Evolutionary conservation across 805 yeast species (phyloP).

Genomic region (Yamadazyma endophytica): DNA sequence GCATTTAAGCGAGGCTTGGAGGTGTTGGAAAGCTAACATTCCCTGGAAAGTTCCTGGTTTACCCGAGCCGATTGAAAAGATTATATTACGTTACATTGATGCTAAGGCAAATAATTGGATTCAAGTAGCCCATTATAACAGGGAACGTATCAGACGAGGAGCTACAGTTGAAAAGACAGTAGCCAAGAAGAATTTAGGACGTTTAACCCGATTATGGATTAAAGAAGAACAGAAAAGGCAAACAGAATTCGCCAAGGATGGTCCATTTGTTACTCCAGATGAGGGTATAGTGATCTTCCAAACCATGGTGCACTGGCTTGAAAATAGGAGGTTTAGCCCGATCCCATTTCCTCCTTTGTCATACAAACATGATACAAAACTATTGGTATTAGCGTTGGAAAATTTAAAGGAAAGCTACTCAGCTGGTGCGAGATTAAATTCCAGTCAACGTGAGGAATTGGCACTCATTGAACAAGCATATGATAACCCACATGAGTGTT

Average conservation of each 20-base stretch:
- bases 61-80: slow-evolving; percentile 84
- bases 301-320: slow-evolving; percentile 90
- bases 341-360: slow-evolving; percentile 92
- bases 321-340: slow-evolving; percentile 74
- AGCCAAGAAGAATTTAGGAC: slow-evolving; percentile 87
- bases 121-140: slow-evolving; percentile 84
- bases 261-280: slow-evolving; percentile 80
- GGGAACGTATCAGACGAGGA: slow-evolving; percentile 87
- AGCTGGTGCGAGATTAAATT: slow-evolving; percentile 68
- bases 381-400: slow-evolving; percentile 85
- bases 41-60: slow-evolving; percentile 98
- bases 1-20: slow-evolving; percentile 97
- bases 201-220: slow-evolving; percentile 88
- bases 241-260: slow-evolving; percentile 69
- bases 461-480: slow-evolving; percentile 94
- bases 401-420: slow-evolving; percentile 73
- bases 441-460: slow-evolving; percentile 86
- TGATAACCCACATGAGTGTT: slow-evolving; percentile 92
- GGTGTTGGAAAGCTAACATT: slow-evolving; percentile 98
- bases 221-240: slow-evolving; percentile 91
- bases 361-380: slow-evolving; percentile 89
- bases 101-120: slow-evolving; percentile 98
- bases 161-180: slow-evolving; percentile 91
- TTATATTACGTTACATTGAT: slow-evolving; percentile 83
- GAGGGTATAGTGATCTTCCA: slow-evolving; percentile 87